A percentile compares a stretch with the other conserved stretches of the same genome.
Evolutionary conservation across 352 stramenopile species (phyloP).

Genomic region (Pythium phragmitis): DNA sequence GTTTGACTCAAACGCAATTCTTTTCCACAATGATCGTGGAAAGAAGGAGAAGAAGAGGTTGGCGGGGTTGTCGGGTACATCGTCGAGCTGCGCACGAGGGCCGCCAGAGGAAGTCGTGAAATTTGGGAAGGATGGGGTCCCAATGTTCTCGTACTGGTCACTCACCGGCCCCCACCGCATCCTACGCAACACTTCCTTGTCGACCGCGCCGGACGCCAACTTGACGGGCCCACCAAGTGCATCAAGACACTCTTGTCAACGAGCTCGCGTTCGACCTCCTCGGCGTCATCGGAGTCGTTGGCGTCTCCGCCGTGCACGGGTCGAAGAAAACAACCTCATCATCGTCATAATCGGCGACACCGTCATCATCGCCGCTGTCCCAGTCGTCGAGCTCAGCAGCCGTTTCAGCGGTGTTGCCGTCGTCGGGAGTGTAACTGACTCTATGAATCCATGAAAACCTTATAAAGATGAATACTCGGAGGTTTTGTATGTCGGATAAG

Average conservation of each 20-base stretch:
- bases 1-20: slow-evolving; percentile 25
- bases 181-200: background rate
- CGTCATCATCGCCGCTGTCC: slow-evolving; percentile 11
- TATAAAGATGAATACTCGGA: too few species aligned
- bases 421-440: too few species aligned
- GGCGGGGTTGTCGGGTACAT: slow-evolving; percentile 1
- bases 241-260: background rate
- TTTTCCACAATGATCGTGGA: slow-evolving; percentile 20
- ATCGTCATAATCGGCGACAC: background rate
- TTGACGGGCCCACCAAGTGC: slow-evolving; percentile 1
- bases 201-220: background rate
- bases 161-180: slow-evolving; percentile 10
- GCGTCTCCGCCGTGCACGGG: background rate
- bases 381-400: too few species aligned
- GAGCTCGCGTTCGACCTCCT: background rate
- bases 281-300: background rate
- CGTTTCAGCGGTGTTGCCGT: too few species aligned
- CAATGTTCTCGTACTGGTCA: slow-evolving; percentile 1
- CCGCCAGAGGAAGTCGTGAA: background rate
- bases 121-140: background rate
- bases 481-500: too few species aligned
- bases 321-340: background rate
- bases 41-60: slow-evolving; percentile 29
- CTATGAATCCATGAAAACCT: too few species aligned
- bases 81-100: background rate